Conservation (phyloP, 352 stramenopile genomes). For the Globisporangium polare region DNA sequence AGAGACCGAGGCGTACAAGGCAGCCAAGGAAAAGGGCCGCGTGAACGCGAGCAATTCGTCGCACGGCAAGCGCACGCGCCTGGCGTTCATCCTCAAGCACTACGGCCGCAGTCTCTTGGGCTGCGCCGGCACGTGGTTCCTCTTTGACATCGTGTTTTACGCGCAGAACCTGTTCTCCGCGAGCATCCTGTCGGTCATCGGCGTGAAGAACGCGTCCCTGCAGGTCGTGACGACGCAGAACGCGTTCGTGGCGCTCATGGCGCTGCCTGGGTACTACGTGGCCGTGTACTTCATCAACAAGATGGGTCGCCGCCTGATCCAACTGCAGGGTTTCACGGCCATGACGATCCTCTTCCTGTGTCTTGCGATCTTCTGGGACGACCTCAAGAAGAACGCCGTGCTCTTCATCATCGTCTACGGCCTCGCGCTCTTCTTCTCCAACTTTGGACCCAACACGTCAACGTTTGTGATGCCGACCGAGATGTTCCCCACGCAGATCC, state of each 20-base stretch:
- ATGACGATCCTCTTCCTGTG: constrained; percentile 67
- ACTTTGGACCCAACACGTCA: constrained; percentile 49
- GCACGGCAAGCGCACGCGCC: constrained; percentile 2
- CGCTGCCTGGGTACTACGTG: constrained; percentile 80
- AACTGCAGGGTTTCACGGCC: constrained; percentile 64
- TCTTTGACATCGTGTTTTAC: constrained; percentile 86
- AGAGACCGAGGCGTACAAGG: constrained; percentile 46
- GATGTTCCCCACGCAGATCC: constrained; percentile 82
- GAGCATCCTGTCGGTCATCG: constrained; percentile 58
- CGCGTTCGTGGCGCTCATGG: constrained; percentile 49
- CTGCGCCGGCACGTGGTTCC: constrained; percentile 77
- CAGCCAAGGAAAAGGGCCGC: constrained; percentile 18
- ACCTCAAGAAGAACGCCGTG: constrained; percentile 38
- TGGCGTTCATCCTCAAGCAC: constrained; percentile 46
- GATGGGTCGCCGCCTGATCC: constrained; percentile 65
- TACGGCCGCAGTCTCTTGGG: constrained; percentile 54
- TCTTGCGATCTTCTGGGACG: constrained; percentile 57
- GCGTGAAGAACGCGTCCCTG: constrained; percentile 44
- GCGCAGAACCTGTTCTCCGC: constrained; percentile 77
- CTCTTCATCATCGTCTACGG: constrained; percentile 76
- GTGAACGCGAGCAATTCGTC: background rate
- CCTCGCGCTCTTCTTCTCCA: constrained; percentile 45
- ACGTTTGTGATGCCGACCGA: constrained; percentile 90
- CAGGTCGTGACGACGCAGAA: constrained; percentile 47
- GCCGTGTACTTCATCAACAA: constrained; percentile 69